Percentiles rank a stretch among this genome's conserved stretches.
phyloP scores from a whole-genome alignment of 1,284 basidiomycete species.

The Malassezia yamatoensis region DNA sequence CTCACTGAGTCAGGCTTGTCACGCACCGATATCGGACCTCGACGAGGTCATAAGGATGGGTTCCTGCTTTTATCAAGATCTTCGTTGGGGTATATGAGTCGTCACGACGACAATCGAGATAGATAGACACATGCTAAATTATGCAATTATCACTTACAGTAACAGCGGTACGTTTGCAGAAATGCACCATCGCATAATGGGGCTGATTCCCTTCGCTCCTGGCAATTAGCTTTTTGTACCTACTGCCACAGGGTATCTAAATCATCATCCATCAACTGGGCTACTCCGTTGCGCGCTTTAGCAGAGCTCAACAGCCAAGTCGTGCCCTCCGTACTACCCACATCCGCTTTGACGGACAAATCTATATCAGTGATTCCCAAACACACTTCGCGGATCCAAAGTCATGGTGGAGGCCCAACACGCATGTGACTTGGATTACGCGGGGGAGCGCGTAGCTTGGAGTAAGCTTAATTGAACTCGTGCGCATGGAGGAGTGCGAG shows the following conservation, averaged over 20 bases:
- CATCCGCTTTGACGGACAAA: constrained; percentile 32
- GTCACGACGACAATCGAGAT: constrained; percentile 74
- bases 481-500: constrained; percentile 55
- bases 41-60: constrained; percentile 79
- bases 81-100: constrained; percentile 95
- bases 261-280: constrained; percentile 77
- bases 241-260: constrained; percentile 97
- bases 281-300: constrained; percentile 91
- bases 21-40: constrained; percentile 53
- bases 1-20: constrained; percentile 56
- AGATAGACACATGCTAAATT: constrained; percentile 74
- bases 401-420: background rate
- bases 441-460: background rate
- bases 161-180: constrained; percentile 77
- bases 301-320: constrained; percentile 94
- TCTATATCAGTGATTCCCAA: constrained; percentile 19
- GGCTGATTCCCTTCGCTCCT: constrained; percentile 97
- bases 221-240: constrained; percentile 48
- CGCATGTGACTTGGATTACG: background rate
- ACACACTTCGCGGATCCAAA: constrained; percentile 14
- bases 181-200: constrained; percentile 87
- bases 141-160: constrained; percentile 55
- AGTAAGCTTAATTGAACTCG: background rate
- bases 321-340: constrained; percentile 51
- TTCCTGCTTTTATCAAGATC: constrained; percentile 80